Base-by-base conservation (phyloP, 2,329 filamentous ascomycete species). In the Diaporthe capsici region DNA sequence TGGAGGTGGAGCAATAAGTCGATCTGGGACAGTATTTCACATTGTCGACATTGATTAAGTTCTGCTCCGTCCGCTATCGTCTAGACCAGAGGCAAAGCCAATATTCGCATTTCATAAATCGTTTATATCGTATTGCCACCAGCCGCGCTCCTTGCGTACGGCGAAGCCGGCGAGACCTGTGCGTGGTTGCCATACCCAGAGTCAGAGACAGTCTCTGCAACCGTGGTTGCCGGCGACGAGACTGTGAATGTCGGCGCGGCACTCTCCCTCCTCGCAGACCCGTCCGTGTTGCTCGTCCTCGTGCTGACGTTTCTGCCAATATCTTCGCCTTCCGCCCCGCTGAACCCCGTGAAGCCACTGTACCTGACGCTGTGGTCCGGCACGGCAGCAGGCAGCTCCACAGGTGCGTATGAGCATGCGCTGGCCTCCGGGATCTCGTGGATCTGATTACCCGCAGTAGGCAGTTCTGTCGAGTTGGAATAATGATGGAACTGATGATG, bases 261-360 rank as follows among this genome's bases (percentile, higher is more conserved):
- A 25, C 65, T 70, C 17, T 70, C 65, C n/a, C 65, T 70, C 65
- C 65, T 55, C 9, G 8, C 49, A 25, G 65, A 70, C 34, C 49
- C 34, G n/a, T 55, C 65, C 37, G 65, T 70, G 49, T 70, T 55
- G 65, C 65, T 70, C 47, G 65, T 70, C n/a, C 65, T 53, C 31
- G 65, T 70, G 34, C 65, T 70, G n/a, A 55, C 49, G 20, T 70
- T 70, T 6, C 65, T 70, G n/a, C 49, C 49, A 28, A 70, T 22
- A 9, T 70, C 65, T n/a, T 70, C 65, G 13, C 47, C 65, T 22
- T 70, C 47, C 25, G 49, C 65, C 9, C 49, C 65, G 34, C 65
- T 68, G 22, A 68, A 68, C 12, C 47, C 65, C 15, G 65, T 68
- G 65, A 68, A 68, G 34, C 47, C 65, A 22, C 65, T 70, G 65